phyloP scores from a whole-genome alignment of 148 eudicot genomes.

The Simmondsia chinensis region DNA sequence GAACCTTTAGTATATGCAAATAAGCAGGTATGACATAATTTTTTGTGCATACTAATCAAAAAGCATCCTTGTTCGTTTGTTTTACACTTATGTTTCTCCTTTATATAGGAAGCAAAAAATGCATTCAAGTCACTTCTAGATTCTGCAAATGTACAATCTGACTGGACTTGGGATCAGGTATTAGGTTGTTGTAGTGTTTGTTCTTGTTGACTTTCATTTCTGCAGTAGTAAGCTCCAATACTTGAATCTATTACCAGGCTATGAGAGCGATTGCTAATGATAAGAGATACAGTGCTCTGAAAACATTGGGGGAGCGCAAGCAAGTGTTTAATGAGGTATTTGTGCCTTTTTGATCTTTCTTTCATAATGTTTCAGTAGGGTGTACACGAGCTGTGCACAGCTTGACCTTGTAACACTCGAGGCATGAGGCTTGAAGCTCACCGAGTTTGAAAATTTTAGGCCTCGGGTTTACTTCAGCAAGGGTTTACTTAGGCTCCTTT shows the following conservation, averaged over 20 bases:
- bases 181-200: conserved; percentile 2
- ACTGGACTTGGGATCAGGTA: conserved; percentile 99
- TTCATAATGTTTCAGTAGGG: too few species aligned
- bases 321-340: conserved; percentile 96
- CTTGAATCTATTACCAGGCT: conserved; percentile 43
- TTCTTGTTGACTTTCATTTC: conserved; percentile 1
- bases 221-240: too few species aligned
- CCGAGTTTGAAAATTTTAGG: too few species aligned
- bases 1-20: conserved; percentile 75
- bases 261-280: conserved; percentile 95
- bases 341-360: conserved; percentile 1
- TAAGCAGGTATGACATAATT: conserved; percentile 69
- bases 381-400: too few species aligned
- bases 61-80: too few species aligned
- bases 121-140: conserved; percentile 87
- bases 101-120: conserved; percentile 75
- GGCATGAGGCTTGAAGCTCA: too few species aligned
- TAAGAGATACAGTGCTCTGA: conserved; percentile 84
- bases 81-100: too few species aligned
- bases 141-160: conserved; percentile 83
- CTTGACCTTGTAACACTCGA: too few species aligned
- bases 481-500: too few species aligned
- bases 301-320: conserved; percentile 91
- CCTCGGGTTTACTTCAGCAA: too few species aligned
- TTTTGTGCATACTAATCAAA: too few species aligned